Evolutionary conservation across 106 monocot genomes (phyloP).

Genomic region (Alisma plantagoaquatica): DNA sequence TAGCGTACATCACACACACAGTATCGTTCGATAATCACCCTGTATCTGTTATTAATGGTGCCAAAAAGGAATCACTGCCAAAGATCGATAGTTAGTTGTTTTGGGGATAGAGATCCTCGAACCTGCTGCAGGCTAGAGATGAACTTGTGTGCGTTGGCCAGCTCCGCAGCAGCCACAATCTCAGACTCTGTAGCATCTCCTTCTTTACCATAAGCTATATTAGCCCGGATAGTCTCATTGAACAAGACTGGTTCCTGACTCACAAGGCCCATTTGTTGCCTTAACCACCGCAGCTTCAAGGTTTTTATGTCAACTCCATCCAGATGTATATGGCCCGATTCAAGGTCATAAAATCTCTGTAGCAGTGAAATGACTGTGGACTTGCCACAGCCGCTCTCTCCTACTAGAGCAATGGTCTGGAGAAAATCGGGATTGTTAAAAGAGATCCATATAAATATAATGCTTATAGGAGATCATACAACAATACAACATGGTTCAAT

Average conservation of each 20-base stretch:
- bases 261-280: constrained; percentile 62
- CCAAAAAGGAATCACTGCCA: neutral
- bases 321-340: constrained; percentile 39
- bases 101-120: neutral
- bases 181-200: constrained; percentile 45
- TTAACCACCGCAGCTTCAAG: constrained; percentile 42
- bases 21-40: neutral
- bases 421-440: no score
- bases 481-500: no score
- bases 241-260: constrained; percentile 62
- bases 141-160: constrained; percentile 60
- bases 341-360: constrained; percentile 56
- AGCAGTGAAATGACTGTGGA: constrained; percentile 50
- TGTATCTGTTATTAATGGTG: neutral
- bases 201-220: constrained; percentile 66
- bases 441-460: no score
- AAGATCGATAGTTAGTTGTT: neutral
- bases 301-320: constrained; percentile 48
- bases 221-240: constrained; percentile 49
- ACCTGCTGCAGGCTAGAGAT: constrained; percentile 46
- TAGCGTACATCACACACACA: neutral
- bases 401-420: constrained; percentile 48
- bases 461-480: no score
- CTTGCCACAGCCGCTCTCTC: constrained; percentile 68
- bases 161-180: constrained; percentile 38